Evolutionary conservation across 2,329 filamentous ascomycete genomes (phyloP), one percentile per base, ranked within the genome.

Genomic region (Arachnomyces sp.): DNA sequence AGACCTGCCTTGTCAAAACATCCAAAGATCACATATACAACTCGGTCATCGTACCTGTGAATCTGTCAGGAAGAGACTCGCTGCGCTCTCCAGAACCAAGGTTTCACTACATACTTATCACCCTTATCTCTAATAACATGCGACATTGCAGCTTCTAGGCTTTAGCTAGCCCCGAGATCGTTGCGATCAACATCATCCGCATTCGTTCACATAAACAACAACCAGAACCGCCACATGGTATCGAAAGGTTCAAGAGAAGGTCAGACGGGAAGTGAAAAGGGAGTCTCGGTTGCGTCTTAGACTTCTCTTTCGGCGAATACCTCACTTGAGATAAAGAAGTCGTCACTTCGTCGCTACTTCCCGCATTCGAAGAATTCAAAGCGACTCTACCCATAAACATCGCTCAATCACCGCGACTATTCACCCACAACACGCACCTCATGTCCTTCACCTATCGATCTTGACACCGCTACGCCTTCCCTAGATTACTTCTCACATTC

Each of bases 101-200:
- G 21, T 25, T 25, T 5, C 21, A 25, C 21, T 9, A 25, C 21
- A 25, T 5, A 25, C 25, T 42, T 15, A 17, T 28, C n/a, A 31
- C 32, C 29, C 31, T 13, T 14, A 31, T 11, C 29, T 43, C 21
- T 25, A 38, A 32, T 51, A 51, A 49, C 40, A 54, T 53, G 52
- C 48, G 39, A 47, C 45, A 46, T 50, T 42, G 17, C 41, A 28
- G 4, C 45, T 43, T 42, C 41, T 47, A 34, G 43, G 39, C 43
- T 44, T 39, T 47, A 45, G 36, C 38, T 44, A 48, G 47, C 36
- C 48, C 40, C 30, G 38, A 43, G 44, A 51, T 48, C 50, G 46
- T 54, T 51, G 48, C 47, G 45, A 49, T 47, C 46, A 34, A 39
- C 32, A 44, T 38, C 16, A 42, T 45, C 48, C 47, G 44, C 46